Conservation (phyloP, 192 early-diverging fungal species). For the Backusella tuberculispora region DNA sequence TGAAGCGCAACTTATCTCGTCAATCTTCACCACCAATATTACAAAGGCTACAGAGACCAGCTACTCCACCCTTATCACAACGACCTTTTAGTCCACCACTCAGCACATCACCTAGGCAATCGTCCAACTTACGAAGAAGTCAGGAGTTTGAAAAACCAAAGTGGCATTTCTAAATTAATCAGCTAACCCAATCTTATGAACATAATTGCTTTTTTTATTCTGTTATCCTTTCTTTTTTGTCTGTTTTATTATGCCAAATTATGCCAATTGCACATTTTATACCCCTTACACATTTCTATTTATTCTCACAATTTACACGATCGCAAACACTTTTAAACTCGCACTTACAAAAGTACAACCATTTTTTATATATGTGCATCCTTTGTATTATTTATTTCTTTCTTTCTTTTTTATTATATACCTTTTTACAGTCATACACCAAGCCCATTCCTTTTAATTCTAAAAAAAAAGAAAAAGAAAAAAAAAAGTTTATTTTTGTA, state of each 20-base stretch:
- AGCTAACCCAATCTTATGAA: not conserved
- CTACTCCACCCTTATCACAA: not conserved
- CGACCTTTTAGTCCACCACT: not conserved
- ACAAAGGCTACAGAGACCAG: not conserved
- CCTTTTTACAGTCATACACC: conserved; percentile 1
- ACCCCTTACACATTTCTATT: not conserved
- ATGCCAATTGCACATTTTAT: conserved; percentile 7
- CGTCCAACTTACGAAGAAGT: conserved; percentile 15
- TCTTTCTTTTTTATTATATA: no score
- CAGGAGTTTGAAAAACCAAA: conserved; percentile 22
- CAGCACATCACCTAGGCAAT: conserved; percentile 1
- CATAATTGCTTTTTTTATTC: conserved; percentile 2
- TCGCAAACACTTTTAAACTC: not conserved
- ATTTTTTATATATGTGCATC: not conserved
- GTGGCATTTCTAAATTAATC: conserved; percentile 25
- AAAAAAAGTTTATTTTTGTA: conserved; percentile 16
- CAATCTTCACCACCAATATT: conserved; percentile 16
- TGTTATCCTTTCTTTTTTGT: not conserved
- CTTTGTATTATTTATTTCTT: conserved; percentile 15
- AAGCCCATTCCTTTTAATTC: not conserved
- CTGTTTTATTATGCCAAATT: not conserved
- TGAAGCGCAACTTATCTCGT: conserved; percentile 15
- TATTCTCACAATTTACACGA: not conserved
- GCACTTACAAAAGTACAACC: not conserved
- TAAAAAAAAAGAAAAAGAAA: not conserved